Evolutionary conservation across 2,329 filamentous ascomycete species (phyloP), one percentile per base, ranked within the genome.

Genomic region (Botryotinia globosa): DNA sequence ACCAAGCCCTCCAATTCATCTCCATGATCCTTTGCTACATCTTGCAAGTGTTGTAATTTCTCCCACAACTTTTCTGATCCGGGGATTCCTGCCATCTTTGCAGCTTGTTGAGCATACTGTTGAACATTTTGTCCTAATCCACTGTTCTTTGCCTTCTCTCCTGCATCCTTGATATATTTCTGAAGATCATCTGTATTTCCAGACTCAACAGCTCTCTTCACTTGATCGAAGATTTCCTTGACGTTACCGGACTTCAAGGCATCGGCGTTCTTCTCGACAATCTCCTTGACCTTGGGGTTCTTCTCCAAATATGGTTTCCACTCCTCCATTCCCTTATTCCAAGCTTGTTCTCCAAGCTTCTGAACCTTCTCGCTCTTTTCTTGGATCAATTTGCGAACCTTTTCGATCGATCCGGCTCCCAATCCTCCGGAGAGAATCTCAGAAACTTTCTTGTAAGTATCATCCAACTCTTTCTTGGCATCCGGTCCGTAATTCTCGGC

Each of bases 281-380:
- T 81, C 81, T 93, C 85, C 84, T 93, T 94, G 73, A 92, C 83
- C 82, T 92, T 85, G n/a, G 91, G 91, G 81, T 88, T 92, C 85
- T 93, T 93, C 77, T 94, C 91, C 0, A 94, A 85, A 73, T 89
- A 87, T 0, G 91, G 91, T 84, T 92, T 89, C 51, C 88, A 89
- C 81, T 92, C 85, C 82, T 94, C 89, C 64, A 92, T 79, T 0
- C 88, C 90, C 83, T 92, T 91, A 76, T 89, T 85, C 90, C 90
- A 94, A 0, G 89, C 89, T 81, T 93, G 86, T 58, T 94, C 90
- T 34, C 90, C 91, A 2, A 93, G 82, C 81, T 90, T 87, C 82
- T 88, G 86, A 45, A 94, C 78, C 80, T 91, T 85, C 79, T 92
- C 83, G 3, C 86, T 84, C 86, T 92, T 94, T 68, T 94, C 90